Evolutionary conservation across 2,329 filamentous ascomycete species (phyloP).

Genomic region (Aspergillus jensenii): DNA sequence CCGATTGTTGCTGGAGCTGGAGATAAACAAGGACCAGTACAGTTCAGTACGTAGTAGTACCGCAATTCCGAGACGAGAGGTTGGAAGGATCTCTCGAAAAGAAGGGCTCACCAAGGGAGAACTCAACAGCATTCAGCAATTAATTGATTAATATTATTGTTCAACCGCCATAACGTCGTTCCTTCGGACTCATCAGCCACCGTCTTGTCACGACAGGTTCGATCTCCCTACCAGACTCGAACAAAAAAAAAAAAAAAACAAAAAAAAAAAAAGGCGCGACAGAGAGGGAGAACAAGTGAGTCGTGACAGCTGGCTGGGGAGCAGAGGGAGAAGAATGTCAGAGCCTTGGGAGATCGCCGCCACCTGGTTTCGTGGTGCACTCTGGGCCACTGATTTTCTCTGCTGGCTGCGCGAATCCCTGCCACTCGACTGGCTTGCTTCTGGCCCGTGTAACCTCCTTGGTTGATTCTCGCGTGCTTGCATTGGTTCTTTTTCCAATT

Average conservation of each 20-base stretch:
- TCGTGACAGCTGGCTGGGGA: conserved; percentile 1
- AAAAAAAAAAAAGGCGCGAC: no score
- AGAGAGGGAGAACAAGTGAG: background rate
- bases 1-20: background rate
- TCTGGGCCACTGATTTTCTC: conserved; percentile 22
- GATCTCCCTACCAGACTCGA: background rate
- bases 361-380: conserved; percentile 22
- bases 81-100: background rate
- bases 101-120: background rate
- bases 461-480: conserved; percentile 22
- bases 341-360: conserved; percentile 11
- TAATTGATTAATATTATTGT: background rate
- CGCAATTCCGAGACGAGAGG: background rate
- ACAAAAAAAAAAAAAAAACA: background rate
- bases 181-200: background rate
- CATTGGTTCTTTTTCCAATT: conserved; percentile 11
- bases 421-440: conserved; percentile 6
- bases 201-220: background rate
- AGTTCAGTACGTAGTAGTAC: background rate
- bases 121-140: background rate
- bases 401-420: conserved; percentile 22
- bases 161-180: no score
- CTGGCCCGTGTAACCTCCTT: conserved; percentile 20
- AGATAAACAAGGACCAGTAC: background rate
- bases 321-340: background rate